Evolutionary conservation across 2,329 filamentous ascomycete species (phyloP), one percentile per base, ranked within the genome.

Genomic region (Chaetomium sp.): DNA sequence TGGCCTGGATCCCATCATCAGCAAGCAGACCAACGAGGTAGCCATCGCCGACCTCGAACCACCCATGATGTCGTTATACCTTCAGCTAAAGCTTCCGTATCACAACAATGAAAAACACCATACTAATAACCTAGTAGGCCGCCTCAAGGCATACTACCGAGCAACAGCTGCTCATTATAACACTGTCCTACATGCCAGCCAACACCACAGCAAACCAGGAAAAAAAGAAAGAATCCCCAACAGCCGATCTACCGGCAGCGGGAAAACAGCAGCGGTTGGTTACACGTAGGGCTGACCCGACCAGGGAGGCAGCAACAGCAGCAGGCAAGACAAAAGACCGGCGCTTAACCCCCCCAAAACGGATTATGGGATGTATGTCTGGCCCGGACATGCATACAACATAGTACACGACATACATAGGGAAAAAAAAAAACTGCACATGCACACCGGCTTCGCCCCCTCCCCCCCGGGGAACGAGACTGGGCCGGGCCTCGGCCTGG

Each of bases 251-350:
- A 47, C 45, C 45, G 45, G 45, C 45, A 47, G 38, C 38, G 3
- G 38, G 45, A n/a, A 29, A 29, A 29, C 13, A 42, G 13, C 38
- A 42, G 16, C 38, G 51, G 29, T 33, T 23, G 51, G 51, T 55
- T 55, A 33, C 51, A 33, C 51, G 29, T 35, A 55, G 31, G 23
- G 55, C 55, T 45, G 55, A 57, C 19, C 33, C n/a, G 8, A 29
- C 27, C 21, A 33, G n/a, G 45, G 47, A 51, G 38, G 16, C 35
- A 13, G 35, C 13, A 13, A 13, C 35, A 13, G 35, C 35, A 19
- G 16, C 16, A 7, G 38, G n/a, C n/a, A n/a, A n/a, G n/a, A n/a
- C n/a, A n/a, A n/a, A n/a, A 12, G 6, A 16, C 16, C 38, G 16
- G 38, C 38, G 38, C 38, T 42, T 42, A 42, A 42, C 27, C 6